These are phyloP conservation scores for Talaromyces rugulosus DNA, from an alignment of 2,329 filamentous ascomycete genomes.

Conservation along the genomic window DNA sequence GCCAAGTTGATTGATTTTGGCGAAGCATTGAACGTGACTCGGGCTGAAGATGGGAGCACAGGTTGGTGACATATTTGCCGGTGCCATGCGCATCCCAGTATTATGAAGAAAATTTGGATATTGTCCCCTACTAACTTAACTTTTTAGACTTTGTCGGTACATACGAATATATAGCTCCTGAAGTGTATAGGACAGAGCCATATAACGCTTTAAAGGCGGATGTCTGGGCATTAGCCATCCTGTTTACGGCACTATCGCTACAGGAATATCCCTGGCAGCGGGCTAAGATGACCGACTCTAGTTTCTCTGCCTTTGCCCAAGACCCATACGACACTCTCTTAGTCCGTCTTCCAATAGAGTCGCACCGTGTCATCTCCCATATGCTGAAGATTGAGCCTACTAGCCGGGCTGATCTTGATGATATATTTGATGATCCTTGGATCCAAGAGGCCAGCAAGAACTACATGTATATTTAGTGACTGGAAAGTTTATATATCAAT, in stretches of 20 bases:
- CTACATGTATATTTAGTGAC: neutral
- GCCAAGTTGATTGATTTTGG: slow-evolving; percentile 1
- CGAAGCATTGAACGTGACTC: neutral
- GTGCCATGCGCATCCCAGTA: neutral
- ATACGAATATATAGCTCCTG: slow-evolving; percentile 1
- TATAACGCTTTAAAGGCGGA: neutral
- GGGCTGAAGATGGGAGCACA: neutral
- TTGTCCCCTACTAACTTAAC: neutral
- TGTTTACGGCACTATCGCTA: slow-evolving; percentile 1
- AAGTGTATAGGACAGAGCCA: neutral
- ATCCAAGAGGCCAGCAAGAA: neutral
- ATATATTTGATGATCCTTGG: neutral
- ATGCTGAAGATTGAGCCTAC: neutral
- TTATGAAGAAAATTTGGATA: neutral
- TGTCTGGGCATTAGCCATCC: neutral
- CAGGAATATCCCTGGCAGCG: neutral
- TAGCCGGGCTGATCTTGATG: neutral
- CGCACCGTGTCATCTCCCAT: neutral
- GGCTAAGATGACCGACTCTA: neutral
- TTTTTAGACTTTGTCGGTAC: neutral
- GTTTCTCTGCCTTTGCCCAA: neutral
- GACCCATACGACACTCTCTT: neutral
- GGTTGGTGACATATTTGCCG: neutral
- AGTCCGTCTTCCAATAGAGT: neutral
- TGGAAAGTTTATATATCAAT: too few relatives aligned